These are phyloP conservation scores for Lunularia cruciata DNA, from an alignment of 225 moss, liverwort and hornwort species.

Conservation along the genomic window DNA sequence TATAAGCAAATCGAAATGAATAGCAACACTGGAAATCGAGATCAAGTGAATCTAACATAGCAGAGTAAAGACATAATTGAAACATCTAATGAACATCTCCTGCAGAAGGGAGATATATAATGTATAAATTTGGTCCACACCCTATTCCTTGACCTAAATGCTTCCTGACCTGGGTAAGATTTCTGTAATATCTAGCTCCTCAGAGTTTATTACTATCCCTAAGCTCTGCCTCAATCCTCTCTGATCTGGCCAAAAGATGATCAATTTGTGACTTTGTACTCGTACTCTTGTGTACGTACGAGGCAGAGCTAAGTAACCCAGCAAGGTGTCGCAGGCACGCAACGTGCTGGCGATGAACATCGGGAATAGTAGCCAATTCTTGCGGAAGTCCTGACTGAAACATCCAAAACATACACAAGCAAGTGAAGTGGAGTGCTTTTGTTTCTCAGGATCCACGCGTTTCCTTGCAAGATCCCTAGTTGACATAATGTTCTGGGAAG, in stretches of 20 bases:
- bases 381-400: slow-evolving; percentile 66
- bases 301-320: slow-evolving; percentile 49
- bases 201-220: neutral
- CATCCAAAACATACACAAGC: slow-evolving; percentile 2
- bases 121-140: too few species aligned
- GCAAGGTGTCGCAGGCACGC: slow-evolving; percentile 76
- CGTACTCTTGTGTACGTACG: slow-evolving; percentile 43
- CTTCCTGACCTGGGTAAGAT: too few species aligned
- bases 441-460: too few species aligned
- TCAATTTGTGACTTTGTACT: slow-evolving; percentile 47
- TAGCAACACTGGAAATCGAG: too few species aligned
- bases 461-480: too few species aligned
- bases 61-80: too few species aligned
- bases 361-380: slow-evolving; percentile 63
- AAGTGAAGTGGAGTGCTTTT: neutral
- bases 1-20: too few species aligned
- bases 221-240: slow-evolving; percentile 52
- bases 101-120: too few species aligned
- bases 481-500: too few species aligned
- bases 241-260: slow-evolving; percentile 57
- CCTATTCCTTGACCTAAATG: too few species aligned
- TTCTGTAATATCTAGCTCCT: slow-evolving; percentile 2
- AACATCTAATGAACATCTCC: too few species aligned
- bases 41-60: too few species aligned
- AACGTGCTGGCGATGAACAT: slow-evolving; percentile 67